Conservation (phyloP, 2,329 filamentous ascomycete species). For the Pestalotiopsis sp. region DNA sequence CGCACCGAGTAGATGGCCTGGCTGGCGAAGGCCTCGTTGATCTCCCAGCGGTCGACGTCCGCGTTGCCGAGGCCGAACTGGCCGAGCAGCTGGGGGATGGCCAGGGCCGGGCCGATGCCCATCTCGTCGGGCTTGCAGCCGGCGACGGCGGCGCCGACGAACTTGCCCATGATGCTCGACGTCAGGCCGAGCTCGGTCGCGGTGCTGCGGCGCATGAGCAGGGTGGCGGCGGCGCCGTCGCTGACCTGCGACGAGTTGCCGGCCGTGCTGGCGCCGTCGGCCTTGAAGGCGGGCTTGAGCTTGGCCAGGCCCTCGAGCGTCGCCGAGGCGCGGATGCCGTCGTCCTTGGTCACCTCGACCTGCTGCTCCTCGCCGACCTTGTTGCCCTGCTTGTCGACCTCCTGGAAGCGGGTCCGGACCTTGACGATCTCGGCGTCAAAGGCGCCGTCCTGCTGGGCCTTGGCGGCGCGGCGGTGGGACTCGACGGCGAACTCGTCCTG, state of each 20-base stretch:
- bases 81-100: slow-evolving; percentile 79
- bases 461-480: slow-evolving; percentile 72
- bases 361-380: slow-evolving; percentile 56
- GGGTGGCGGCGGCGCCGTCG: slow-evolving; percentile 81
- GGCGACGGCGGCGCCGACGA: slow-evolving; percentile 73
- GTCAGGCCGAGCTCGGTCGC: slow-evolving; percentile 73
- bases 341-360: slow-evolving; percentile 74
- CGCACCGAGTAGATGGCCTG: slow-evolving; percentile 72
- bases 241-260: slow-evolving; percentile 86
- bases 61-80: slow-evolving; percentile 65
- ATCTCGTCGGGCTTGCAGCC: slow-evolving; percentile 91
- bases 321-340: slow-evolving; percentile 75
- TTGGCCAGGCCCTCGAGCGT: slow-evolving; percentile 71
- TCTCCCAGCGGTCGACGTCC: slow-evolving; percentile 86
- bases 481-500: slow-evolving; percentile 82
- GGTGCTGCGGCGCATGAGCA: slow-evolving; percentile 84
- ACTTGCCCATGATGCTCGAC: slow-evolving; percentile 76
- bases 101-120: slow-evolving; percentile 86
- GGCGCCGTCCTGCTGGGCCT: slow-evolving; percentile 66
- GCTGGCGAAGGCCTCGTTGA: slow-evolving; percentile 81
- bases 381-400: slow-evolving; percentile 62
- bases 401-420: slow-evolving; percentile 70
- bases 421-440: slow-evolving; percentile 83
- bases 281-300: slow-evolving; percentile 84
- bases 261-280: slow-evolving; percentile 76